Conservation (phyloP, 2,329 filamentous ascomycete species). For the Arthroderma uncinatum region DNA sequence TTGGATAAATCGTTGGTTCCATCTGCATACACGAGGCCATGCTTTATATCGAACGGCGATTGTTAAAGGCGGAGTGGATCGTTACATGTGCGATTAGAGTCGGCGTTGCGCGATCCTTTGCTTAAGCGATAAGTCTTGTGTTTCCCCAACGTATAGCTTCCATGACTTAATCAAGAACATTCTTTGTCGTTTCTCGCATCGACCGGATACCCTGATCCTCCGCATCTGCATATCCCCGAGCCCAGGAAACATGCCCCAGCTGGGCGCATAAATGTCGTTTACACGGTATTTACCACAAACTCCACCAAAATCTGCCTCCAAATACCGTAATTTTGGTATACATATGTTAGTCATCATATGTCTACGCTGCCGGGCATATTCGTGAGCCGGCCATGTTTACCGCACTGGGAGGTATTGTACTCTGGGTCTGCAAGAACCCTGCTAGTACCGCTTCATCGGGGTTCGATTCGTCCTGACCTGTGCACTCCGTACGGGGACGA, state of each 20-base stretch:
- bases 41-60: neutral
- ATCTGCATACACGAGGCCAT: neutral
- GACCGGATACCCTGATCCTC: neutral
- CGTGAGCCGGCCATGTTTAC: no score
- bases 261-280: no score
- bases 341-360: no score
- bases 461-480: neutral
- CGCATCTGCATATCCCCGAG: neutral
- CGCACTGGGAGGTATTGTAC: no score
- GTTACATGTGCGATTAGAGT: neutral
- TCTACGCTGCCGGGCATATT: no score
- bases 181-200: neutral
- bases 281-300: no score
- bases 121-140: neutral
- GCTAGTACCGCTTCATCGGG: neutral
- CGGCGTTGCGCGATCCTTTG: slow-evolving; percentile 1
- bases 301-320: no score
- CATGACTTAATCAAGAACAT: neutral
- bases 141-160: neutral
- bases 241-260: no score
- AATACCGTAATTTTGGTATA: no score
- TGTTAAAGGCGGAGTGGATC: neutral
- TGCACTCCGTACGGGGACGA: neutral
- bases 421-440: neutral
- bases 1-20: neutral